These are phyloP conservation scores for Mycogone perniciosa DNA, from an alignment of 2,329 filamentous ascomycete species.

Conservation along the genomic window DNA sequence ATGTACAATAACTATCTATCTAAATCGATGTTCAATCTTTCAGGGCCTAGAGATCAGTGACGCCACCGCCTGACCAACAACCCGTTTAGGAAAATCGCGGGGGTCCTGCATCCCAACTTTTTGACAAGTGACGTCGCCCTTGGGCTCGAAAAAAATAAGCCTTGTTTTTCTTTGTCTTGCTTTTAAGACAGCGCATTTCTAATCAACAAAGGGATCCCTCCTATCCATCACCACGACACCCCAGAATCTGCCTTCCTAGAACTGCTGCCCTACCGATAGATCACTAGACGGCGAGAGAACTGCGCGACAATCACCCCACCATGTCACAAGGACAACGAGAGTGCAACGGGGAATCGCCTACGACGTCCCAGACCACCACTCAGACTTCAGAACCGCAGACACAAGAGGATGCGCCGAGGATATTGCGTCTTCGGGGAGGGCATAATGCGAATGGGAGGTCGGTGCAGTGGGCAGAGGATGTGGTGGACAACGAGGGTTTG, in stretches of 20 bases:
- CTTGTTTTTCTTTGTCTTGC: background rate
- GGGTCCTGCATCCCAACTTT: constrained; percentile 6
- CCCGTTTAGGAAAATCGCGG: constrained; percentile 1
- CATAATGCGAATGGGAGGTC: constrained; percentile 45
- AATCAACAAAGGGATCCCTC: too few relatives aligned
- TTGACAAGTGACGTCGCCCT: constrained; percentile 3
- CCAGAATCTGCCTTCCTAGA: too few relatives aligned
- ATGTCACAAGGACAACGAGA: constrained; percentile 27
- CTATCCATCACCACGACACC: too few relatives aligned
- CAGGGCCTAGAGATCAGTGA: background rate
- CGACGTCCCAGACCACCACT: constrained; percentile 29
- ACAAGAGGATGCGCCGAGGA: constrained; percentile 27
- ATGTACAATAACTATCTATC: constrained; percentile 1
- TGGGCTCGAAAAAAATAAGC: background rate
- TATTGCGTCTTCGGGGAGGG: constrained; percentile 48
- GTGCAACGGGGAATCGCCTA: constrained; percentile 21
- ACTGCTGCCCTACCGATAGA: background rate
- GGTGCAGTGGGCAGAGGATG: constrained; percentile 89
- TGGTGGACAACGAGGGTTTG: constrained; percentile 91
- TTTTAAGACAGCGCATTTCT: background rate
- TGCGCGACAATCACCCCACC: background rate
- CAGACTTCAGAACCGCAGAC: constrained; percentile 23
- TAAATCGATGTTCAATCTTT: background rate
- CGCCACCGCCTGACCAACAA: constrained; percentile 6
- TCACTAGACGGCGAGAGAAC: background rate